Evolutionary conservation across 164 flowering plant genomes (phyloP), one percentile per base, ranked within the genome.

Genomic region (Dillenia turbinata): DNA sequence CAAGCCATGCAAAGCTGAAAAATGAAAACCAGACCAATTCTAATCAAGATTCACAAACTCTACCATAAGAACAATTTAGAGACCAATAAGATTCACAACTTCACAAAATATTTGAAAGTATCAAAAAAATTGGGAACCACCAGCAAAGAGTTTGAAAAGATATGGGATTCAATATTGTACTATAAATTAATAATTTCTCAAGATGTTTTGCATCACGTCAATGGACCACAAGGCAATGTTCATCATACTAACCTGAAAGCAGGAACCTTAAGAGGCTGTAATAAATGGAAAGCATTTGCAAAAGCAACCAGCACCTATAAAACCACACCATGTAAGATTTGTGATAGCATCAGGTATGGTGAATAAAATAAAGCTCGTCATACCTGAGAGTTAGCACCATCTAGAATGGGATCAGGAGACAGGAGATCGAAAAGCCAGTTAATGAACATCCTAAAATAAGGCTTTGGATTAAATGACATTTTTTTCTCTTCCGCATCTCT

Each of bases 1-100:
- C 97, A 61, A 95, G 91, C 99, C 99, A 95, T n/a, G 85, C 96
- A 83, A 85, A 92, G 77, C 99, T 95, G 90, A 51, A 73, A 73
- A 54, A 46, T 61, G 12, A 26, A 26, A 26, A 26, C 5, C 33
- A 26, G 2, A 26, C 33, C 33, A 26, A 26, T 26, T 43, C 10
- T 26, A 61, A 57, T n/a, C 44, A 73, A 64, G 62, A 69, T 49
- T 17, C 51, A 15, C n/a, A 6, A 52, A 52, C 16, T 6, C 17
- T 15, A 10, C 13, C 7, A 15, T 14, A 52, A 15, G 54, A 52
- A 10, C 16, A 52, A 15, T 52, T 15, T 11, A 16, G 22, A 15
- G 11, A 12, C 6, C 16, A 5, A 12, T 48, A 17, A 19, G 22
- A 8, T 24, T 60, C 63, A 19, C 48, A 12, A 9, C 12, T 49